Percentiles rank a stretch among this genome's conserved stretches.
Conservation (phyloP, 495 filamentous ascomycete species). For the Pseudomonodictys pantanalensis region DNA sequence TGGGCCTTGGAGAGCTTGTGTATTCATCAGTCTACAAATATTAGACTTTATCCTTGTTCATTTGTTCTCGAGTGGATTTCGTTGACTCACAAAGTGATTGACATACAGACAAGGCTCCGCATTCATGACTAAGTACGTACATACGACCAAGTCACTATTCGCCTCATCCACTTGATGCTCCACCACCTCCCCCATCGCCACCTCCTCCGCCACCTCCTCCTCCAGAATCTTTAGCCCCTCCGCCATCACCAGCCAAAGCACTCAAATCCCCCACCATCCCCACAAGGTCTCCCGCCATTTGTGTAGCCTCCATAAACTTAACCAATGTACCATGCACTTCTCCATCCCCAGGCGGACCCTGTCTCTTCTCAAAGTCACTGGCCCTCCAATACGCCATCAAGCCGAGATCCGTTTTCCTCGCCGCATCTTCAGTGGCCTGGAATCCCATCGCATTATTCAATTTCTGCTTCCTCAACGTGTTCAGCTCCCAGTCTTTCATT, state of each 20-base stretch:
- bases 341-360: background rate
- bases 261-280: background rate
- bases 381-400: constrained; percentile 14
- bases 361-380: constrained; percentile 11
- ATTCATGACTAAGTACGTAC: no score
- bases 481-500: constrained; percentile 27
- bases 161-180: no score
- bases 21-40: no score
- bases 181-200: constrained; percentile 11
- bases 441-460: constrained; percentile 14
- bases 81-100: no score
- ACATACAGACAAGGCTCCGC: no score
- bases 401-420: constrained; percentile 19
- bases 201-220: constrained; percentile 2
- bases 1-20: no score
- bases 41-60: no score
- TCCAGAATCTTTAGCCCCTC: background rate
- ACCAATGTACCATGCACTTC: constrained; percentile 7
- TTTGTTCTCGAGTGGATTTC: no score
- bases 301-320: background rate
- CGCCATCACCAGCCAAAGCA: background rate
- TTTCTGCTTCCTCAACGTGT: constrained; percentile 15
- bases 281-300: background rate
- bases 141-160: no score
- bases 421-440: background rate